Conservation (phyloP, 345 rosid genomes). For the Gossypium anomalum region DNA sequence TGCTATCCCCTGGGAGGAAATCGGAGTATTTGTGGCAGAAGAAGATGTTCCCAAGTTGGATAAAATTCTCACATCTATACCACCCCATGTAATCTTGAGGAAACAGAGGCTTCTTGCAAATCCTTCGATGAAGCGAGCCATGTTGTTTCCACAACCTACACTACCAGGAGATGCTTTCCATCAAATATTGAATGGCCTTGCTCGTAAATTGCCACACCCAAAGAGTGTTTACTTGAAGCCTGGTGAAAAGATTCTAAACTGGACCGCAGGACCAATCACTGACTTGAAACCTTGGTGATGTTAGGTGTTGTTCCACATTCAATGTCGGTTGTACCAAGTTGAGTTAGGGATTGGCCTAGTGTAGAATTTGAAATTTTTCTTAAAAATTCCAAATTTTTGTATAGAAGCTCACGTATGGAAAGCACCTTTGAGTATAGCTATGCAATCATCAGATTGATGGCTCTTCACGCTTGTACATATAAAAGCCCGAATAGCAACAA, state of each 20-base stretch:
- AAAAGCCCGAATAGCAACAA: no score
- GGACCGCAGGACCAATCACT: slow-evolving; percentile 83
- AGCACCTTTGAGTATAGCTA: not conserved
- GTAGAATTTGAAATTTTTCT: not conserved
- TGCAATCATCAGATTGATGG: no score
- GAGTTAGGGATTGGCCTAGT: not conserved
- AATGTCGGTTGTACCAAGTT: slow-evolving; percentile 19
- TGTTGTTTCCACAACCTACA: slow-evolving; percentile 93
- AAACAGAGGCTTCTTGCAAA: slow-evolving; percentile 92
- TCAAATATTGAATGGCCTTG: slow-evolving; percentile 86
- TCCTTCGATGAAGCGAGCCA: slow-evolving; percentile 87
- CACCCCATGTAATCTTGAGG: slow-evolving; percentile 65
- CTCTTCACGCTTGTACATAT: no score
- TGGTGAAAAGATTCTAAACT: slow-evolving; percentile 58
- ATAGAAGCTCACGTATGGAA: not conserved
- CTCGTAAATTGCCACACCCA: slow-evolving; percentile 74
- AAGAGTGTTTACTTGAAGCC: slow-evolving; percentile 45
- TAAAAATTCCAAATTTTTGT: slow-evolving; percentile 11
- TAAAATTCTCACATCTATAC: slow-evolving; percentile 74
- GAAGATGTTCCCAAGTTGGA: slow-evolving; percentile 82
- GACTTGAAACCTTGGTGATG: slow-evolving; percentile 88
- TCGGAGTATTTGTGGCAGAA: slow-evolving; percentile 83
- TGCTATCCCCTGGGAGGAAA: slow-evolving; percentile 98
- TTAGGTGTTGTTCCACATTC: not conserved
- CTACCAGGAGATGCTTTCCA: slow-evolving; percentile 93